Conservation (phyloP, 2,329 filamentous ascomycete genomes). For the Torrubiella hemipterigena region DNA sequence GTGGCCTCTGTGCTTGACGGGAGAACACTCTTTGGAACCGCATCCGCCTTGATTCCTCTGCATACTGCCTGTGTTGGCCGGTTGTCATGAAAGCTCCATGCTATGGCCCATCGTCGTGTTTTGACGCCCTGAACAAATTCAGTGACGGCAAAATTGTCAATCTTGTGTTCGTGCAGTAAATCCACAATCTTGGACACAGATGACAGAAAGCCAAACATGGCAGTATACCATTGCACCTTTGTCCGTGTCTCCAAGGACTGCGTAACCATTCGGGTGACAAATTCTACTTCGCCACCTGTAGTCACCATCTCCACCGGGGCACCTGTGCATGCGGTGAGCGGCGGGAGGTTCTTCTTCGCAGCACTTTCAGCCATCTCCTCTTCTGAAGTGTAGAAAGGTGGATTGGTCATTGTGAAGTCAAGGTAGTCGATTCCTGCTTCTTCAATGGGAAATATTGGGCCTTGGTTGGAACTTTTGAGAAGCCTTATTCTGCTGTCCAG, state of each 20-base stretch:
- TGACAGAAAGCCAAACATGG: conserved; percentile 74
- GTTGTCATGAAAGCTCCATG: conserved; percentile 66
- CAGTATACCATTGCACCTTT: conserved; percentile 74
- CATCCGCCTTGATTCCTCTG: conserved; percentile 29
- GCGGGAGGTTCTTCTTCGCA: conserved; percentile 50
- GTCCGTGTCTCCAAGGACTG: conserved; percentile 51
- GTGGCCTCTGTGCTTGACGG: conserved; percentile 28
- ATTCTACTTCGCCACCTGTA: conserved; percentile 62
- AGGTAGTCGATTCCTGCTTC: conserved; percentile 37
- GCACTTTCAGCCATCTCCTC: conserved; percentile 57
- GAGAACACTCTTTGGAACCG: conserved; percentile 27
- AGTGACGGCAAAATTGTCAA: conserved; percentile 73
- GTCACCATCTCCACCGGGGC: conserved; percentile 78
- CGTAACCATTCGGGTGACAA: conserved; percentile 57
- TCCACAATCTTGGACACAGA: conserved; percentile 54
- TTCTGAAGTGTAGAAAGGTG: conserved; percentile 78
- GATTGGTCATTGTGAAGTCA: conserved; percentile 88
- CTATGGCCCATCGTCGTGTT: conserved; percentile 78
- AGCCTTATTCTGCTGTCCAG: conserved; percentile 54
- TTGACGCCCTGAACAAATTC: conserved; percentile 66
- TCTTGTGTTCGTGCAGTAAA: conserved; percentile 38
- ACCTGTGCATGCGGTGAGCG: conserved; percentile 66
- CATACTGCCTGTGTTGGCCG: conserved; percentile 44
- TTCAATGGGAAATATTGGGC: conserved; percentile 52
- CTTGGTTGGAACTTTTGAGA: conserved; percentile 36